phyloP scores from a whole-genome alignment of 257 asterid genomes.

The Ligustrum vulgare region DNA sequence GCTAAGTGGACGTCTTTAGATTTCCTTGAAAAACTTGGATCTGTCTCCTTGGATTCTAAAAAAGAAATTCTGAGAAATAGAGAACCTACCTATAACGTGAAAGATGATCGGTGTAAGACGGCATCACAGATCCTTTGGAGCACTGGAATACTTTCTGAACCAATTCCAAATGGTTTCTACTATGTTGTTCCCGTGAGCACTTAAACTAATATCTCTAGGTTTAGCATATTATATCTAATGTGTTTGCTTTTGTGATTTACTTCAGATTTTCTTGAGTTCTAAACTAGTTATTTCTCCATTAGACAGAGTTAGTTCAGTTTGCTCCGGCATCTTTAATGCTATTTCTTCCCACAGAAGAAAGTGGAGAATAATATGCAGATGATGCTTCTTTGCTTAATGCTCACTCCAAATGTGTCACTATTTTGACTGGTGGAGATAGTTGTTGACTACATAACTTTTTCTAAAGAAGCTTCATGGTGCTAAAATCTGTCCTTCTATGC shows the following conservation, averaged over 20 bases:
- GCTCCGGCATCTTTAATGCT: neutral
- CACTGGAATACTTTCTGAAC: slow-evolving; percentile 83
- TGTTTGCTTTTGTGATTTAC: slow-evolving; percentile 19
- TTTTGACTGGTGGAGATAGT: neutral
- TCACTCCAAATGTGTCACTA: neutral
- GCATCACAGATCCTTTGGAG: slow-evolving; percentile 95
- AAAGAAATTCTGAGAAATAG: slow-evolving; percentile 46
- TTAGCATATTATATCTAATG: slow-evolving; percentile 7
- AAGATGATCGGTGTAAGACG: slow-evolving; percentile 41
- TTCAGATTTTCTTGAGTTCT: neutral
- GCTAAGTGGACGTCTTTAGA: slow-evolving; percentile 75
- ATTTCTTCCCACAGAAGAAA: neutral
- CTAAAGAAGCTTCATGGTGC: neutral
- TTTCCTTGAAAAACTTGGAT: slow-evolving; percentile 67
- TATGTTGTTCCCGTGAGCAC: slow-evolving; percentile 87
- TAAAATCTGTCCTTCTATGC: neutral
- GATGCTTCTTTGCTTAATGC: neutral
- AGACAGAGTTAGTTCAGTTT: neutral
- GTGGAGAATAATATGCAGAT: neutral
- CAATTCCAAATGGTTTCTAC: slow-evolving; percentile 96
- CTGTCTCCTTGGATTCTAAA: slow-evolving; percentile 64
- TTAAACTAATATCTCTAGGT: slow-evolving; percentile 23
- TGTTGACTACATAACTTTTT: neutral
- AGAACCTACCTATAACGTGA: slow-evolving; percentile 44
- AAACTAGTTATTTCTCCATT: neutral